Evolutionary conservation across 805 yeast genomes (phyloP), one percentile per base, ranked within the genome.

Genomic region (Yamadazyma kitorensis): DNA sequence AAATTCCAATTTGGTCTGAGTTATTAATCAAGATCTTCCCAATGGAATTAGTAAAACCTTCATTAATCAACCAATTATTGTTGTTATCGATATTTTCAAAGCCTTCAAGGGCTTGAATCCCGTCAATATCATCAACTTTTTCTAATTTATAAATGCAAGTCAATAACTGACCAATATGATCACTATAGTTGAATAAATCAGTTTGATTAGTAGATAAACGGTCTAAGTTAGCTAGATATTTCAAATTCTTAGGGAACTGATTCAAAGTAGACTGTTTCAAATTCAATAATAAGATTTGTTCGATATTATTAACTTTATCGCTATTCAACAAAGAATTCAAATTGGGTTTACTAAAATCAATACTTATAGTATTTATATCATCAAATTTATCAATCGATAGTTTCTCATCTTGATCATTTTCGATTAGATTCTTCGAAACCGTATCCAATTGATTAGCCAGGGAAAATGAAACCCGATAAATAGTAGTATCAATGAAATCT

Each of bases 211-310:
- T 48, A 13, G 66, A 59, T 11, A 61, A 43, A 18, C 54, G 46
- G 39, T 67, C 73, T 7, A 67, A 48, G 12, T 49, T 54, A 7
- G 66, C 61, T 32, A 67, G 50, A 36, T 58, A 62, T 28, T 54
- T 55, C 38, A 67, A 48, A 40, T 67, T 67, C 3, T 26, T 36
- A 2, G 72, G 66, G 33, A 67, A 67, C 3, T 50, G 38, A 26
- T 53, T 49, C 33, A 67, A 45, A 17, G 29, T 45, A 1, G 36
- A 30, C 3, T 28, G 22, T 2, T 43, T 35, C 22, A 66, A 51
- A 40, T 60, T 62, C 3, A 37, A 22, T 6, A 56, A 45, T 11
- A 66, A 49, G 2, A 66, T 54, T 1, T 37, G 23, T 29, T 63
- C 70, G 6, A 43, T 40, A 24, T 30, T 31, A 12, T 27, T 26